Evolutionary conservation across 2,329 filamentous ascomycete genomes (phyloP), one percentile per base, ranked within the genome.

Genomic region (Cercospora janseana): DNA sequence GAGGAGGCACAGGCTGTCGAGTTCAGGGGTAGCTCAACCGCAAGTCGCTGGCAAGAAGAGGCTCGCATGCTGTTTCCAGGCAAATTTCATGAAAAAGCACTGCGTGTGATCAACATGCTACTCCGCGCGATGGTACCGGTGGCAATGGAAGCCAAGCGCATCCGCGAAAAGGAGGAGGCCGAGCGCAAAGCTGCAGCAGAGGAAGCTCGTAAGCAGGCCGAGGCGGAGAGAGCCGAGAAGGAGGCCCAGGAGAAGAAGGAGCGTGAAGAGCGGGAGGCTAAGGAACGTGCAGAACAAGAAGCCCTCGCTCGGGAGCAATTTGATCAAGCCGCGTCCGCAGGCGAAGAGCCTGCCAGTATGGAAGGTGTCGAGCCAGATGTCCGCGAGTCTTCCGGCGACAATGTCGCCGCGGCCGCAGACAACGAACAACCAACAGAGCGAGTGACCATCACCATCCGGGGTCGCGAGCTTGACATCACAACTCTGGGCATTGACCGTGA

Each of bases 401-500:
- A 75, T 27, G 76, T 49, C 10, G 3, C 47, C 8, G 62, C 47
- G 9, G 41, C 60, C 18, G 58, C 71, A 46, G 63, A 73, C 23
- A 69, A 75, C 43, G 66, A 74, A n/a, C 72, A 72, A 23, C 55
- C 64, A 13, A 57, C 49, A 10, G 61, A 64, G 54, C 85, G 91
- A 40, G 79, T 95, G 23, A 85, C 85, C 61, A 94, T 88, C 12
- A 91, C 81, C 2, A 90, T 98, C 46, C 79, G 91, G 53, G 92
- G 91, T 20, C 86, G 87, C 56, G 84, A 93, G 62, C 81, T 95
- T 46, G 93, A 98, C 67, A 93, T 98, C 41, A 98, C 93, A 0
- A 88, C 88, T 54, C 79, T 98, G 55, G 91, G 92, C 41, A 97
- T 98, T 61, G 93, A 98, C 66, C 81, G 87, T 12, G 91, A 95